Evolutionary conservation across 1,284 basidiomycete species (phyloP), one percentile per base, ranked within the genome.

Genomic region (Ganoderma meredithae): DNA sequence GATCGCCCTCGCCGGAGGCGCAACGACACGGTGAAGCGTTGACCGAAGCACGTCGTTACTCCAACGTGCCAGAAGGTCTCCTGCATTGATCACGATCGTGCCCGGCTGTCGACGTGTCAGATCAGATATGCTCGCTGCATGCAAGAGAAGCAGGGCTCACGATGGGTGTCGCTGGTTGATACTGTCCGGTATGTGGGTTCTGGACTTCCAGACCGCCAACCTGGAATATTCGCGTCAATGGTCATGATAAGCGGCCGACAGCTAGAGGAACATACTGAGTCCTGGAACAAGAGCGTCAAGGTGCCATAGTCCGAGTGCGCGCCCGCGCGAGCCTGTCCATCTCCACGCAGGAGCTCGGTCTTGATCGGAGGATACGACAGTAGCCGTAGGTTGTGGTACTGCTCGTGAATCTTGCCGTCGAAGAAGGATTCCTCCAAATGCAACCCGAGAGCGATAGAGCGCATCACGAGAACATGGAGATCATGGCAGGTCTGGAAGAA

Each of bases 251-350:
- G 15, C n/a, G 66, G 40, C 19, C 43, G 19, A 44, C 1, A 7
- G 36, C 44, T 33, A 31, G 27, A n/a, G 49, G 9, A 15, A 76
- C 84, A 65, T 74, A 89, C 90, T 25, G 83, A 83, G 76, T 95
- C 94, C 79, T 96, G 95, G 82, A 95, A 96, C 9, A 96, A 83
- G 22, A 96, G 81, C 0, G 95, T 95, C 73, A 95, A 79, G 19
- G 93, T 92, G 5, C 95, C 95, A 73, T 95, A 96, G 79, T 95
- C 93, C 87, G 91, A 92, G 76, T 95, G 94, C 31, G 91, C 89
- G 22, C 92, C 93, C 25, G 92, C 93, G 53, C 93, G 85, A n/a
- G 91, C 88, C 75, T 92, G 90, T 0, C 91, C 92, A 2, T 91
- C 88, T 56, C 83, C 78, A 27, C 83, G 81, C 60, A 94, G 81